These are phyloP conservation scores for Paraphaeosphaeria sporulosa DNA, from an alignment of 2,329 filamentous ascomycete species.

Conservation along the genomic window DNA sequence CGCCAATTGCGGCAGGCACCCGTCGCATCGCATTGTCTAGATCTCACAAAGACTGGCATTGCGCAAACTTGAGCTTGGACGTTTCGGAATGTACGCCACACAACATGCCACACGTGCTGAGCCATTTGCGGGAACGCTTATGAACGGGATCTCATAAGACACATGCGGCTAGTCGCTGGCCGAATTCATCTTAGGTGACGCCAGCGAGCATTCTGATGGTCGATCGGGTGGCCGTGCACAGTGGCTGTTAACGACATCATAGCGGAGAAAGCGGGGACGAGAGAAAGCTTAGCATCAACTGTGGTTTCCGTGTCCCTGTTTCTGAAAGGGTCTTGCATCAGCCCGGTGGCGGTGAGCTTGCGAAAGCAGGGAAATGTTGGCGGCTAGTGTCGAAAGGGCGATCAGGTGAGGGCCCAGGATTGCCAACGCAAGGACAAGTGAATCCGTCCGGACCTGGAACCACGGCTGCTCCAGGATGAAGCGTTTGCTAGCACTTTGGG, in stretches of 20 bases:
- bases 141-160: conserved; percentile 11
- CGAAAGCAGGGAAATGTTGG: conserved; percentile 22
- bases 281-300: conserved; percentile 33
- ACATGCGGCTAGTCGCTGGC: conserved; percentile 20
- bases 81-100: not conserved
- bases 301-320: conserved; percentile 13
- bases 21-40: conserved; percentile 13
- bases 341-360: conserved; percentile 19
- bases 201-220: not conserved
- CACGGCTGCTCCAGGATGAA: not conserved
- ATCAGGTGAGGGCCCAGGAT: not conserved
- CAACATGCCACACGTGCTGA: conserved; percentile 16
- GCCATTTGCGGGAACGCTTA: conserved; percentile 1
- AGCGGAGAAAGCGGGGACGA: conserved; percentile 28
- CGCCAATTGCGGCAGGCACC: conserved; percentile 8
- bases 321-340: conserved; percentile 16
- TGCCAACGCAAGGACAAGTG: not conserved
- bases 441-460: not conserved
- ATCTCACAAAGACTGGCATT: conserved; percentile 6
- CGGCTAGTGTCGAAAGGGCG: not conserved
- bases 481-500: not conserved
- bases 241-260: conserved; percentile 37
- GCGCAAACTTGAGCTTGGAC: conserved; percentile 15
- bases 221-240: conserved; percentile 17
- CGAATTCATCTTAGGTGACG: not conserved